These are phyloP conservation scores for Guillardia theta DNA, from an alignment of 78 protist genomes.

Conservation along the genomic window DNA sequence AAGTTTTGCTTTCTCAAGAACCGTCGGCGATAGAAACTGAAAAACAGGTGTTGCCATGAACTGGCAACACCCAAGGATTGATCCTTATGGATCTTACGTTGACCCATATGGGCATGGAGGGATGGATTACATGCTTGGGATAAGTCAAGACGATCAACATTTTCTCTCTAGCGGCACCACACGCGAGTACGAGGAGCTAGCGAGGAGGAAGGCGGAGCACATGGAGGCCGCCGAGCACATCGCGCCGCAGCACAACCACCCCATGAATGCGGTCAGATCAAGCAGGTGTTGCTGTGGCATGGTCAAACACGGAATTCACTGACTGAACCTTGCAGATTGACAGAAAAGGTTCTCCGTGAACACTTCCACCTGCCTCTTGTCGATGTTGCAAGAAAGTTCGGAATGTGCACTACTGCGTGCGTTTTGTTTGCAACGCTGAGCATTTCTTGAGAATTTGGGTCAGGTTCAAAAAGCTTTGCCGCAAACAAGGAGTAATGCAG, in stretches of 20 bases:
- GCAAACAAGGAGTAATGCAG: constrained; percentile 8
- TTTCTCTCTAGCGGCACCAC: background rate
- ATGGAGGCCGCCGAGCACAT: background rate
- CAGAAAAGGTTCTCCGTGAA: background rate
- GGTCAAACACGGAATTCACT: background rate
- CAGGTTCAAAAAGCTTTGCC: background rate
- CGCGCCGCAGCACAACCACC: background rate
- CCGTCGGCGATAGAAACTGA: too few relatives aligned
- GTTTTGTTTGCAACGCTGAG: too few relatives aligned
- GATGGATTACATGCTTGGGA: background rate
- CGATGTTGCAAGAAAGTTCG: background rate
- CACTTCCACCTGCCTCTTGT: background rate
- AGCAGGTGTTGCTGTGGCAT: background rate
- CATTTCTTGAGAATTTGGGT: too few relatives aligned
- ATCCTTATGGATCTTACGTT: background rate
- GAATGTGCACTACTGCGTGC: constrained; percentile 16
- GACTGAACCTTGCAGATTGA: background rate
- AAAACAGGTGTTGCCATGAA: background rate
- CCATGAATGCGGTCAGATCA: background rate
- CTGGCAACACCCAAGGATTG: background rate
- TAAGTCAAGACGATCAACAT: background rate
- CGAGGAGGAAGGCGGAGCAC: background rate
- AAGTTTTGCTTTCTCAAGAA: too few relatives aligned
- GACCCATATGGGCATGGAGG: background rate
- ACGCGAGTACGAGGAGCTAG: background rate